Base-by-base conservation (phyloP, 202 grass and related monocot genomes). In the Tripidium arundinaceum region DNA sequence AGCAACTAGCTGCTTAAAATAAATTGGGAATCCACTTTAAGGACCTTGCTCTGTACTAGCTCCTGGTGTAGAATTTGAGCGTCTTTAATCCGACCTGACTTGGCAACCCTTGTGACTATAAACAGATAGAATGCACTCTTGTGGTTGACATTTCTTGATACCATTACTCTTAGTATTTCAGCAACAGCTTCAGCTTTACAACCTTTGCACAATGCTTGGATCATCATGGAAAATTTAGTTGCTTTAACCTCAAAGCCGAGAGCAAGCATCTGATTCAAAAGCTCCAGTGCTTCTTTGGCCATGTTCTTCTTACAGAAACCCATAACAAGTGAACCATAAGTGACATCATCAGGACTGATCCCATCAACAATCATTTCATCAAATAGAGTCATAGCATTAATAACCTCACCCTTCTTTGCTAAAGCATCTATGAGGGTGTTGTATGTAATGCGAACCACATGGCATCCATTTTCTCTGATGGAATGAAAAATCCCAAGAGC, bases 371-470 rank as follows among this genome's bases (percentile, higher is more conserved):
- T 37, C 91, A 94, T 94, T 81, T 91, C 86, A 79, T 94, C 39
- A 63, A 91, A 91, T 63, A 94, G 69, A 88, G 27, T 28, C 86
- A 91, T 72, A 72, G 86, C 83, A 82, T 72, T 84, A 75, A 76
- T 82, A 71, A 91, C 55, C 58, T 84, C 80, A 40, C 76, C 91
- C 67, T 82, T 91, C 40, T 91, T 94, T 64, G 91, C 88, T 72
- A 94, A 79, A 72, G 81, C 86, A 88, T 94, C 91, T 68, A 94
- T 91, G 68, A 94, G 73, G 22, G 88, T 94, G 60, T 94, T 94
- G 79, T 91, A 94, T 26, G 91, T 91, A 66, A 91, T 86, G 28
- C 49, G 80, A 89, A 89, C 88, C 55, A 88, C 76, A 66, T 85
- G 71, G 29, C 60, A 88, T 81, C 91, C 88, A 67, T 69, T 88